phyloP scores from a whole-genome alignment of 1,284 basidiomycete genomes.

The Ustilago curta region DNA sequence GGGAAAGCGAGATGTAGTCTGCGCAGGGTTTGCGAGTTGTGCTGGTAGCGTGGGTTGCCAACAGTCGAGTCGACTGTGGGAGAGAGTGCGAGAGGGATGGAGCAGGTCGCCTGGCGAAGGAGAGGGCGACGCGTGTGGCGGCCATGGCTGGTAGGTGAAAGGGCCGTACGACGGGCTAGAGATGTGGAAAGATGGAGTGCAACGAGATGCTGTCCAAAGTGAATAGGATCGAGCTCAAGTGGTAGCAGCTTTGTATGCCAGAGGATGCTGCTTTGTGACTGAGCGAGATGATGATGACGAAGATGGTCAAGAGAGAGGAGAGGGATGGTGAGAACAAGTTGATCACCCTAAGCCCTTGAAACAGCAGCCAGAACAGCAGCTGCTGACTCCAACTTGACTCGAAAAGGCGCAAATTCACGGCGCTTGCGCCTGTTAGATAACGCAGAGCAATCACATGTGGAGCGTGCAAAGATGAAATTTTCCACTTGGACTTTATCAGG shows the following conservation, averaged over 20 bases:
- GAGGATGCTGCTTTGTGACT: neutral
- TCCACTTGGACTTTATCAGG: neutral
- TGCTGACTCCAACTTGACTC: constrained; percentile 5
- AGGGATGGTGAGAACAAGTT: neutral
- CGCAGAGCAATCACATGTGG: neutral
- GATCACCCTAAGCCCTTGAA: too few relatives aligned
- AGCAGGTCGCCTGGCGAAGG: constrained; percentile 22
- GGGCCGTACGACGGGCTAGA: neutral
- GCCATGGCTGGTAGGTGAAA: constrained; percentile 16
- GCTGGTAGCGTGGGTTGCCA: constrained; percentile 39
- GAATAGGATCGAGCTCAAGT: neutral
- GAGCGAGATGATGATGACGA: neutral
- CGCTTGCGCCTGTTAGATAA: constrained; percentile 13
- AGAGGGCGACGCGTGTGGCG: constrained; percentile 29
- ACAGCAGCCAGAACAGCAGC: neutral
- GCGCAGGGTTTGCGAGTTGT: constrained; percentile 53
- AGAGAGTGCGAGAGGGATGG: constrained; percentile 6
- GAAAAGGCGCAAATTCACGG: constrained; percentile 5
- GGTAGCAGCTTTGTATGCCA: neutral
- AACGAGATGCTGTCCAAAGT: neutral
- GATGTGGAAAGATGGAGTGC: neutral
- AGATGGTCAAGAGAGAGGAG: neutral
- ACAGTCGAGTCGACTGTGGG: constrained; percentile 26
- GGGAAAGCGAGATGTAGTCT: constrained; percentile 60
- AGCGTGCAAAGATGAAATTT: constrained; percentile 1